phyloP scores from a whole-genome alignment of 1,284 basidiomycete genomes.

The Tylopilus sp. region DNA sequence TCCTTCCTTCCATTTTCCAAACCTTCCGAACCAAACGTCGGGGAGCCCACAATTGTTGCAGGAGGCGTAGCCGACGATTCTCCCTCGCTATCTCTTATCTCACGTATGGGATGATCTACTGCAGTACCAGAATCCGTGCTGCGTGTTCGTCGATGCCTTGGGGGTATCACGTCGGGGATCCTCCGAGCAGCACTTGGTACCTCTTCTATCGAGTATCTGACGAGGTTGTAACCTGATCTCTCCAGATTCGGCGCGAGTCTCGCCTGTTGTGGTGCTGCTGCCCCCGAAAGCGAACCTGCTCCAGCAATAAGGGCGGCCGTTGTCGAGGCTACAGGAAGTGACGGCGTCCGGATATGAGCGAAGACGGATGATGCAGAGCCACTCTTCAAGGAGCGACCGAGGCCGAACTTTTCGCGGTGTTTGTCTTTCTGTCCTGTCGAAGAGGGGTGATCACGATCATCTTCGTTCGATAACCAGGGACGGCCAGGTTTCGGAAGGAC shows the following conservation, averaged over 20 bases:
- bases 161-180: conserved; percentile 7
- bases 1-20: background rate
- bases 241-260: conserved; percentile 69
- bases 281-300: conserved; percentile 66
- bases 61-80: conserved; percentile 31
- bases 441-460: conserved; percentile 6
- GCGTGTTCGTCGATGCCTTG: conserved; percentile 15
- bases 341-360: conserved; percentile 25
- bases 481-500: conserved; percentile 28
- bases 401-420: conserved; percentile 12
- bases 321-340: conserved; percentile 29
- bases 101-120: background rate
- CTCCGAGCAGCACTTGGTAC: conserved; percentile 4
- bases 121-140: conserved; percentile 20
- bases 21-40: conserved; percentile 24
- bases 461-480: conserved; percentile 33
- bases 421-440: conserved; percentile 14
- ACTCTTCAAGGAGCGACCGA: conserved; percentile 33
- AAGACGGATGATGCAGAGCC: conserved; percentile 41
- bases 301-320: conserved; percentile 67
- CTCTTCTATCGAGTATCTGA: conserved; percentile 52
- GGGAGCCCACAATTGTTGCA: conserved; percentile 28
- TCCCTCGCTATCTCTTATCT: conserved; percentile 14
- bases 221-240: conserved; percentile 67
- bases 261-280: conserved; percentile 61